phyloP scores from a whole-genome alignment of 208 protist genomes.

The Strigomonas oncopelti region DNA sequence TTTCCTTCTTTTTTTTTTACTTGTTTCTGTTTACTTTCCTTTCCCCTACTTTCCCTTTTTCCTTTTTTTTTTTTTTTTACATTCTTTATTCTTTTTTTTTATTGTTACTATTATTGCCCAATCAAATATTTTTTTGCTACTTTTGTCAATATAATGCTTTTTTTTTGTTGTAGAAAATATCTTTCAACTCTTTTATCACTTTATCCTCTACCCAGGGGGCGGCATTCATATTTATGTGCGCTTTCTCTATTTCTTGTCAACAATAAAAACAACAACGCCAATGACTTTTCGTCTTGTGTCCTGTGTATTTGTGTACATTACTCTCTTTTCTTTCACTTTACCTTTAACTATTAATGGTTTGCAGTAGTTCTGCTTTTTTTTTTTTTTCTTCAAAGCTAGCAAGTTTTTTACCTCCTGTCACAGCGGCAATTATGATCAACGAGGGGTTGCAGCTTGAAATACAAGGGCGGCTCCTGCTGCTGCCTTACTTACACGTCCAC shows the following conservation, averaged over 20 bases:
- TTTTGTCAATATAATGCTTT: conserved; percentile 6
- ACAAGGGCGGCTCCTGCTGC: conserved; percentile 47
- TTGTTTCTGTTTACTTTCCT: background rate
- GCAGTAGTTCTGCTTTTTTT: conserved; percentile 1
- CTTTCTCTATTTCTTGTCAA: background rate
- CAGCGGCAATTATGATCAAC: conserved; percentile 70
- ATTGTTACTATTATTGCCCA: background rate
- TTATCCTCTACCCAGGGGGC: no score
- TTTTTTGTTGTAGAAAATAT: background rate
- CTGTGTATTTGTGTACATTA: conserved; percentile 8
- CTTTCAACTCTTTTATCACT: no score
- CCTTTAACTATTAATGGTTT: no score
- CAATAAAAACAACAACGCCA: background rate
- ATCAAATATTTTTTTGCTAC: conserved; percentile 13
- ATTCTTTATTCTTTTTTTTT: conserved; percentile 10
- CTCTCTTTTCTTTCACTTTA: background rate
- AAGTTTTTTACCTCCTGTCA: conserved; percentile 5
- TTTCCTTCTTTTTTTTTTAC: conserved; percentile 1
- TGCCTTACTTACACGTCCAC: conserved; percentile 82
- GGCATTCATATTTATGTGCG: background rate
- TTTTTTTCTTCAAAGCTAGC: conserved; percentile 15
- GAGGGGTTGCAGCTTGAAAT: conserved; percentile 50
- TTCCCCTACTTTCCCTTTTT: conserved; percentile 4
- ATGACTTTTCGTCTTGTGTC: background rate
- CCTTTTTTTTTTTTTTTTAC: conserved; percentile 8